Percentiles rank a stretch among this genome's conserved stretches.
Conservation (phyloP, 2,329 filamentous ascomycete genomes). For the Fusarium sp. region DNA sequence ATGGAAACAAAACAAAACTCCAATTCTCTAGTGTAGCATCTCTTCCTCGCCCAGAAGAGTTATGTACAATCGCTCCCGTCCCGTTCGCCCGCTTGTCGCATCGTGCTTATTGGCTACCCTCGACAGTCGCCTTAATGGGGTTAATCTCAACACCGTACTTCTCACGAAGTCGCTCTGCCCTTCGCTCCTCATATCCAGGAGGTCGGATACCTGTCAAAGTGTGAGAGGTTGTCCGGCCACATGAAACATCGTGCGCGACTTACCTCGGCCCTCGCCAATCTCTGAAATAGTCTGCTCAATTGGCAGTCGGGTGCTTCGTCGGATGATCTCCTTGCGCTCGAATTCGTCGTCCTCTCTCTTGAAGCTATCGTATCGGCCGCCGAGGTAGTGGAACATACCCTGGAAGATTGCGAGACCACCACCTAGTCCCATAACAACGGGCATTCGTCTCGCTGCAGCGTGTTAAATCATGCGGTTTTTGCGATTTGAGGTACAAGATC, state of each 20-base stretch:
- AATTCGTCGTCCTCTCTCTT: constrained; percentile 74
- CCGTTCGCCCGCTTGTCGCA: constrained; percentile 38
- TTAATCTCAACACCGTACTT: constrained; percentile 89
- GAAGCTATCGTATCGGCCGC: constrained; percentile 65
- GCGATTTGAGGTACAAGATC: constrained; percentile 42
- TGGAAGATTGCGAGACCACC: constrained; percentile 65
- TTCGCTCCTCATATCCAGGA: constrained; percentile 85
- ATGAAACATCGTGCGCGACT: constrained; percentile 39
- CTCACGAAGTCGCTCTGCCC: constrained; percentile 82
- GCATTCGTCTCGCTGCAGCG: constrained; percentile 63
- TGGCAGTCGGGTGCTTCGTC: constrained; percentile 78
- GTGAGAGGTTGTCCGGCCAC: constrained; percentile 25
- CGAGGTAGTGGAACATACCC: constrained; percentile 74
- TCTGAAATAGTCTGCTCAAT: constrained; percentile 82
- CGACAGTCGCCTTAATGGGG: constrained; percentile 65
- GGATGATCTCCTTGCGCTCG: constrained; percentile 77
- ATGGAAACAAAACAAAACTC: constrained; percentile 50
- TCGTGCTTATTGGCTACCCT: constrained; percentile 54
- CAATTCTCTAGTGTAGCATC: constrained; percentile 55
- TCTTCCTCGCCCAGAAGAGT: constrained; percentile 50
- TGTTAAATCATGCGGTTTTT: constrained; percentile 27
- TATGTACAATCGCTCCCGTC: constrained; percentile 50
- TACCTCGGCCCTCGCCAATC: constrained; percentile 89
- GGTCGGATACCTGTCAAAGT: constrained; percentile 74
- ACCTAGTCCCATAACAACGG: constrained; percentile 76